Percentiles rank a stretch among this genome's conserved stretches.
Evolutionary conservation across 2,329 filamentous ascomycete species (phyloP).

Genomic region (Hypoxylon sp.): DNA sequence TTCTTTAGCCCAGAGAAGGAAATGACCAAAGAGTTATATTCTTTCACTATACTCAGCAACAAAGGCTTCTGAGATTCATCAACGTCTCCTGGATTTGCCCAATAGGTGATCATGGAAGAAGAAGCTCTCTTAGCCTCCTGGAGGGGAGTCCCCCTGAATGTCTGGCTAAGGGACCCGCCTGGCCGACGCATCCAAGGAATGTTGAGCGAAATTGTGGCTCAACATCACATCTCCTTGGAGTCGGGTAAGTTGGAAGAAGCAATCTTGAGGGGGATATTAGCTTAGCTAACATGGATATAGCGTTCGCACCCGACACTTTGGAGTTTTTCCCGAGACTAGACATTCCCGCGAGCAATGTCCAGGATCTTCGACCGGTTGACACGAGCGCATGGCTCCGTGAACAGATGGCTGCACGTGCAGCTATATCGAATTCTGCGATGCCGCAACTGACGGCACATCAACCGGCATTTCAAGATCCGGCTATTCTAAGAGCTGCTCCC

Average conservation of each 20-base stretch:
- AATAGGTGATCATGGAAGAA: slow-evolving; percentile 15
- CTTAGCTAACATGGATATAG: slow-evolving; percentile 39
- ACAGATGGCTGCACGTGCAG: slow-evolving; percentile 46
- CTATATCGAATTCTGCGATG: slow-evolving; percentile 46
- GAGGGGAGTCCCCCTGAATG: slow-evolving; percentile 47
- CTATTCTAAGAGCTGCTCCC: slow-evolving; percentile 79
- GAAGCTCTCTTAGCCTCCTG: slow-evolving; percentile 44
- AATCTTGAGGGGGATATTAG: neutral
- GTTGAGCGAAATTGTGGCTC: slow-evolving; percentile 45
- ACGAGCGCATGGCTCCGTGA: neutral
- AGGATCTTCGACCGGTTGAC: slow-evolving; percentile 47
- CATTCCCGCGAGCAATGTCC: slow-evolving; percentile 49
- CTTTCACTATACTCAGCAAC: neutral
- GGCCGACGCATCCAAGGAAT: slow-evolving; percentile 47
- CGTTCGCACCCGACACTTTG: slow-evolving; percentile 34
- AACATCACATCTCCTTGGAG: slow-evolving; percentile 47
- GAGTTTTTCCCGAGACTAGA: slow-evolving; percentile 38
- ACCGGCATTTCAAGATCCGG: slow-evolving; percentile 80
- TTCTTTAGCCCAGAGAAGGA: neutral
- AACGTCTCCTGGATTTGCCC: neutral
- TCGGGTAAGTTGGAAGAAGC: slow-evolving; percentile 40
- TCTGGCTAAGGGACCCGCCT: slow-evolving; percentile 47
- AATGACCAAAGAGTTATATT: neutral
- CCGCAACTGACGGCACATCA: slow-evolving; percentile 50
- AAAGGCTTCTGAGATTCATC: neutral